Percentiles rank a stretch among this genome's conserved stretches.
Evolutionary conservation across 768 basidiomycete genomes (phyloP).

Genomic region (Sporobolomyces pararoseus): DNA sequence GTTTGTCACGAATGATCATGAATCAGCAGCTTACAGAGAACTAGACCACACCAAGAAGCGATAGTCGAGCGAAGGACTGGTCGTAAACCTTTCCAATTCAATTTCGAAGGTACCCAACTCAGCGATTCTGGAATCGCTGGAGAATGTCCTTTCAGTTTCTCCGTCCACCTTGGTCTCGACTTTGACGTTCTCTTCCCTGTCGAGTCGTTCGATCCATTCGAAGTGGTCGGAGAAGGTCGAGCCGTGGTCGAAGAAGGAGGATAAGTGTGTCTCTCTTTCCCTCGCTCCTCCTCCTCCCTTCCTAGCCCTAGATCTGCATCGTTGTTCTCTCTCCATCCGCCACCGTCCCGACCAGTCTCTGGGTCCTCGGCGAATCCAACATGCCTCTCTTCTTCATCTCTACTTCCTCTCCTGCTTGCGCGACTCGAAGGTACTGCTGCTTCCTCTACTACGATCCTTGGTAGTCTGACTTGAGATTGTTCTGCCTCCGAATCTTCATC

Average conservation of each 20-base stretch:
- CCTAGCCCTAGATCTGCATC: neutral
- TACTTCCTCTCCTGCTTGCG: neutral
- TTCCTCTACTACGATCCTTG: conserved; percentile 19
- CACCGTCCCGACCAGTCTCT: neutral
- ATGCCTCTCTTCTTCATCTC: conserved; percentile 22
- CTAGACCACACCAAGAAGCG: conserved; percentile 36
- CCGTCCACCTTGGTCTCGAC: neutral
- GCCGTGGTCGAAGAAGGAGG: neutral
- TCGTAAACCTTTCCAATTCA: conserved; percentile 36
- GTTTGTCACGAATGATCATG: no score
- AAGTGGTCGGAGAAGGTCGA: neutral
- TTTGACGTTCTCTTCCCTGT: neutral
- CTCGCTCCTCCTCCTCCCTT: neutral
- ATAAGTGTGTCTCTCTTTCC: conserved; percentile 4
- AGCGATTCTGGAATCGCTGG: conserved; percentile 15
- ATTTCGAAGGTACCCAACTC: conserved; percentile 27
- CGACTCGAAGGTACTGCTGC: neutral
- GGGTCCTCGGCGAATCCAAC: conserved; percentile 16
- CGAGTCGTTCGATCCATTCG: neutral
- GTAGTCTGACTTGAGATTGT: neutral
- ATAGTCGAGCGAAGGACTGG: conserved; percentile 34
- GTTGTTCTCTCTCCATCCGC: neutral
- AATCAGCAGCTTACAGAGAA: conserved; percentile 20
- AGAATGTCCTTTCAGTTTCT: neutral
- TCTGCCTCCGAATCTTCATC: neutral